A percentile compares a stretch with the other conserved stretches of the same genome.
Conservation (phyloP, 768 basidiomycete genomes). For the Naganishia antarctica region DNA sequence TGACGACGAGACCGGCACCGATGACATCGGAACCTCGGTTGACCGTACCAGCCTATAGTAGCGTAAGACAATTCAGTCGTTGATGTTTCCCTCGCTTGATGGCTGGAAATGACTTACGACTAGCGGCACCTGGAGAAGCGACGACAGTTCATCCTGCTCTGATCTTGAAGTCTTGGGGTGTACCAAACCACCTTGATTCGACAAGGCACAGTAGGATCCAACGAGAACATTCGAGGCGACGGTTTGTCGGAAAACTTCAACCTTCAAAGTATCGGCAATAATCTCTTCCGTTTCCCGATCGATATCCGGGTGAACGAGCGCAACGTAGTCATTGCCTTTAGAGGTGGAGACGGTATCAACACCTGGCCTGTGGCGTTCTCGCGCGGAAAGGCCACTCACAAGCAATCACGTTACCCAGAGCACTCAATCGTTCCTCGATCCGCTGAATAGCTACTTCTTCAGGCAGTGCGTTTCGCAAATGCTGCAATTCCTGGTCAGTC, state of each 20-base stretch:
- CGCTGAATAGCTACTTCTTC: slow-evolving; percentile 90
- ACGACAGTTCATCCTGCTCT: slow-evolving; percentile 95
- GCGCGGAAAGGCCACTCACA: slow-evolving; percentile 54
- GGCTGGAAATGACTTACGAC: slow-evolving; percentile 62
- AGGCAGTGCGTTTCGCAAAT: slow-evolving; percentile 89
- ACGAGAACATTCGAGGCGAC: slow-evolving; percentile 95
- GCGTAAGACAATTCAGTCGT: neutral
- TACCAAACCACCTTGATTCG: slow-evolving; percentile 94
- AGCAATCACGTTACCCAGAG: slow-evolving; percentile 95
- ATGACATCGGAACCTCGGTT: slow-evolving; percentile 98
- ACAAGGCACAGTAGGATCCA: slow-evolving; percentile 89
- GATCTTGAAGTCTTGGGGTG: slow-evolving; percentile 96
- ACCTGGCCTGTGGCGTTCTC: too few species aligned
- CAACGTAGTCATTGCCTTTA: slow-evolving; percentile 91
- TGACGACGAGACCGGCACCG: slow-evolving; percentile 94
- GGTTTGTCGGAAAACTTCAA: slow-evolving; percentile 97
- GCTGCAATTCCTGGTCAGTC: slow-evolving; percentile 96
- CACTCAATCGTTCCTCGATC: slow-evolving; percentile 93
- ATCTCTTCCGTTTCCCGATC: slow-evolving; percentile 99
- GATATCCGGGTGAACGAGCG: slow-evolving; percentile 94
- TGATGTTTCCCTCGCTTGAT: neutral
- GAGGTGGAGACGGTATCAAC: too few species aligned
- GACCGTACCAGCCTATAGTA: slow-evolving; percentile 83
- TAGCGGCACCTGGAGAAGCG: slow-evolving; percentile 84
- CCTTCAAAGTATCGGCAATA: slow-evolving; percentile 97